Percentiles rank a stretch among this genome's conserved stretches.
These are phyloP conservation scores for Globisporangium abappressorium DNA, from an alignment of 352 stramenopile genomes.

Conservation along the genomic window DNA sequence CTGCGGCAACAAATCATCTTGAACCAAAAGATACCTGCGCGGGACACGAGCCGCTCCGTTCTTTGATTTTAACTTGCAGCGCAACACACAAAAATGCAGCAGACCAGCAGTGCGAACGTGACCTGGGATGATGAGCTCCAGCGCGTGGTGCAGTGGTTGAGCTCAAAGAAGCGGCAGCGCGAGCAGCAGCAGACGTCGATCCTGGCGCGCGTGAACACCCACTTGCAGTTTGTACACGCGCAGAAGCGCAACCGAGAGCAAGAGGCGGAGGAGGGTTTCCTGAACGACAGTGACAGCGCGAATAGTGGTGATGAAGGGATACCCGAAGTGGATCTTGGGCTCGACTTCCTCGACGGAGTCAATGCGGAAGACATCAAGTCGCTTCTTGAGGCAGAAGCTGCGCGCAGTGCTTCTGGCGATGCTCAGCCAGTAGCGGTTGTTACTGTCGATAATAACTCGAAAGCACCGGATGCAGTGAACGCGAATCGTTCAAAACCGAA, in stretches of 20 bases:
- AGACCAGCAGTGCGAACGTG: neutral
- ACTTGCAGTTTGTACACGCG: slow-evolving; percentile 39
- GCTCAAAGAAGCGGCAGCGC: slow-evolving; percentile 10
- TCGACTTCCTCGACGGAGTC: slow-evolving; percentile 59
- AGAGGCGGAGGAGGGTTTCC: slow-evolving; percentile 14
- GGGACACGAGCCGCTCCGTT: neutral
- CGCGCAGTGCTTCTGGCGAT: neutral
- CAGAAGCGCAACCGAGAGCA: slow-evolving; percentile 32
- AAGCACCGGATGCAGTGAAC: neutral
- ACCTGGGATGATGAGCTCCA: slow-evolving; percentile 46
- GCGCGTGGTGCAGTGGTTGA: slow-evolving; percentile 37
- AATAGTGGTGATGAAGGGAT: neutral
- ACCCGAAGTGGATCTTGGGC: slow-evolving; percentile 21
- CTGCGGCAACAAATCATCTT: neutral
- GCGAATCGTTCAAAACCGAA: neutral
- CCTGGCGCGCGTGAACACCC: slow-evolving; percentile 31
- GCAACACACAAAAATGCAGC: slow-evolving; percentile 4
- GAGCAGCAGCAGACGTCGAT: slow-evolving; percentile 17
- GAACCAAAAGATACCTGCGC: slow-evolving; percentile 3
- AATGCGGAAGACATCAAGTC: slow-evolving; percentile 49
- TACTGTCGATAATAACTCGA: neutral
- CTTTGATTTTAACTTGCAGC: neutral
- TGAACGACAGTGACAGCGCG: slow-evolving; percentile 22
- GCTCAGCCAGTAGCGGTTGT: neutral
- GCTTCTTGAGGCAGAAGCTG: slow-evolving; percentile 41